Evolutionary conservation across 2,329 filamentous ascomycete species (phyloP), one percentile per base, ranked within the genome.

Genomic region (Simplicillium aogashimaense): DNA sequence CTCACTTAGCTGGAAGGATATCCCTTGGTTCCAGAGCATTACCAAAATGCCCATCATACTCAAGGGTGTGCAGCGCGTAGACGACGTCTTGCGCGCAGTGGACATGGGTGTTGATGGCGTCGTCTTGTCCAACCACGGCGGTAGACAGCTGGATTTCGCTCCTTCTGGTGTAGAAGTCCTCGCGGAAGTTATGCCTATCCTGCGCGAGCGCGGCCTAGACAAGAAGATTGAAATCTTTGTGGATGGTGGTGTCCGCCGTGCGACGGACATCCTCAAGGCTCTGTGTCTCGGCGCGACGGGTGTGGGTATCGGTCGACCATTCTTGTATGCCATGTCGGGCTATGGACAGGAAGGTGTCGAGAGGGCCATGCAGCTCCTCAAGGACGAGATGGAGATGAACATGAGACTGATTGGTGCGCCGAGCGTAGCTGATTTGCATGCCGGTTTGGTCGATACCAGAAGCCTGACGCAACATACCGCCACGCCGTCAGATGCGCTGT

Each of bases 381-480:
- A 86, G 66, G 92, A 97, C 55, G 92, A 98, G 72, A 86, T 98
- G 77, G 88, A 94, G 67, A 97, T 97, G 90, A 92, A 90, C 56
- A 97, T 98, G 92, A 78, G 92, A 7, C 67, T 98, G 47, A 87
- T 98, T 50, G 92, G 92, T 9, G 85, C 80, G 43, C 76, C 72
- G 15, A 80, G 65, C 44, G 61, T 98, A 28, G 78, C 79, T 29
- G 80, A 98, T 50, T 65, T 98, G 46, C 86, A 84, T 46, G 83
- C 89, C 0, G 80, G 78, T 18, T 65, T 98, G 60, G 60, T 98
- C 15, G 92, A 98, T 57, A 76, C 78, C 0, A 69, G 83, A 45
- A 86, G 82, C 3, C 57, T 95, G 50, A 65, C 65, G 45, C 63
- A 60, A 44, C 75, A 79, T 48, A 66, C 66, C 30, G 57, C 64